These are phyloP conservation scores for Phytophthora foliorum DNA, from an alignment of 352 stramenopile genomes.

Conservation along the genomic window DNA sequence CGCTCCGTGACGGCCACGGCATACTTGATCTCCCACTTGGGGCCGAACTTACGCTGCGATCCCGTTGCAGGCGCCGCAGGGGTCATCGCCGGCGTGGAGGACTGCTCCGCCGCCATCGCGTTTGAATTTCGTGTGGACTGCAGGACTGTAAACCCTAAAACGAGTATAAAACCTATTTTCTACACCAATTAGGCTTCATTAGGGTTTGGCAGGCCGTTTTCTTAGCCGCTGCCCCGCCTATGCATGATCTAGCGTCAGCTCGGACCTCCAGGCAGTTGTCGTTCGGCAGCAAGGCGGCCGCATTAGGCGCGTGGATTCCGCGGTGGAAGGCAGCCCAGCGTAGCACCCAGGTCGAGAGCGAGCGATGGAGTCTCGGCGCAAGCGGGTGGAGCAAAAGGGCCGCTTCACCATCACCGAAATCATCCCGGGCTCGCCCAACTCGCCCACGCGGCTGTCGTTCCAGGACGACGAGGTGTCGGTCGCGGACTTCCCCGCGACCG, in stretches of 20 bases:
- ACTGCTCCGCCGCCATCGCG: background rate
- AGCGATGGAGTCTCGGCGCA: constrained; percentile 47
- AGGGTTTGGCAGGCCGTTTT: background rate
- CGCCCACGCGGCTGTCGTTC: constrained; percentile 38
- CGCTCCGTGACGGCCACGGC: constrained; percentile 35
- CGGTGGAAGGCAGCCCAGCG: constrained; percentile 5
- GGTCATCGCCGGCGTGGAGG: background rate
- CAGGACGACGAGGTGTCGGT: constrained; percentile 29
- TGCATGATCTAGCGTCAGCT: constrained; percentile 5
- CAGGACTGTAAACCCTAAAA: background rate
- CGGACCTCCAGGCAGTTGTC: constrained; percentile 25
- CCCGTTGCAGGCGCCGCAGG: background rate
- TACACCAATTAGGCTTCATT: background rate
- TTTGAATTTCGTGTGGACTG: too few relatives aligned
- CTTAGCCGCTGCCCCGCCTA: background rate
- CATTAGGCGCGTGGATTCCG: constrained; percentile 5
- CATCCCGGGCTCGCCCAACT: constrained; percentile 60
- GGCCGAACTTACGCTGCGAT: constrained; percentile 36
- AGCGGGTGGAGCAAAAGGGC: constrained; percentile 76
- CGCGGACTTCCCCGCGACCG: constrained; percentile 17
- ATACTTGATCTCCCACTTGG: constrained; percentile 42
- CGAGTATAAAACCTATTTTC: background rate
- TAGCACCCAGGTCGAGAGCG: background rate
- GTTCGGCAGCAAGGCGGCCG: constrained; percentile 16
- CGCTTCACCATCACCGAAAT: constrained; percentile 90